Base-by-base conservation (phyloP, 768 basidiomycete genomes). In the Mycena rebaudengoi region DNA sequence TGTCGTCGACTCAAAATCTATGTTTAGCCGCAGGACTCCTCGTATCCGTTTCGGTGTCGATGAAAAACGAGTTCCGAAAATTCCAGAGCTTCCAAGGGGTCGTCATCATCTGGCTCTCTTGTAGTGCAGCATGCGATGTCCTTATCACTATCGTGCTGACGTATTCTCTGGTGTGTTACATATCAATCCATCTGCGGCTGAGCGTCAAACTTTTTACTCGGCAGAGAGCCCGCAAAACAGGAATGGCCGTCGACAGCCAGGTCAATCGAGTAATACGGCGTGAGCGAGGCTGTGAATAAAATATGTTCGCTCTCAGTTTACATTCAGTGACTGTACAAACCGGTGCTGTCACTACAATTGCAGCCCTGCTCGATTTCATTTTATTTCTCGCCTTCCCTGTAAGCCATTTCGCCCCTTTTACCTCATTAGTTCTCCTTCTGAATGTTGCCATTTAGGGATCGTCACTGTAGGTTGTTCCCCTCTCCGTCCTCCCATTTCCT, bases 281-380 rank as follows among this genome's bases (percentile, higher is more conserved):
- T n/a, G n/a, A n/a, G n/a, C n/a, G n/a, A n/a, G n/a, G n/a, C n/a
- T n/a, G n/a, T n/a, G n/a, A n/a, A n/a, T n/a, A n/a, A n/a, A n/a
- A n/a, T n/a, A n/a, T n/a, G n/a, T n/a, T n/a, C n/a, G n/a, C n/a
- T n/a, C n/a, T n/a, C n/a, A 30, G 21, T 28, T 40, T 39, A 29
- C 12, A 7, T 21, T 30, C 28, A 74, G 73, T 73, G 26, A 73
- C 71, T 6, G 72, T 74, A 8, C 72, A 73, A 48, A 74, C 73
- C n/a, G 74, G 74, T 33, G 45, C 69, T 13, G 62, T 74, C 33
- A 74, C 73, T 4, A 64, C 74, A 10, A 26, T 71, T 2, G 67
- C 62, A 41, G 74, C 73, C 14, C 65, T 70, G 28, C 52, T 62
- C 2, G 73, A 73, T 49, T 30, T 75, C 14, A 65, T 72, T 20